phyloP scores from a whole-genome alignment of 331 rosid genomes.

The Acacia concinna region DNA sequence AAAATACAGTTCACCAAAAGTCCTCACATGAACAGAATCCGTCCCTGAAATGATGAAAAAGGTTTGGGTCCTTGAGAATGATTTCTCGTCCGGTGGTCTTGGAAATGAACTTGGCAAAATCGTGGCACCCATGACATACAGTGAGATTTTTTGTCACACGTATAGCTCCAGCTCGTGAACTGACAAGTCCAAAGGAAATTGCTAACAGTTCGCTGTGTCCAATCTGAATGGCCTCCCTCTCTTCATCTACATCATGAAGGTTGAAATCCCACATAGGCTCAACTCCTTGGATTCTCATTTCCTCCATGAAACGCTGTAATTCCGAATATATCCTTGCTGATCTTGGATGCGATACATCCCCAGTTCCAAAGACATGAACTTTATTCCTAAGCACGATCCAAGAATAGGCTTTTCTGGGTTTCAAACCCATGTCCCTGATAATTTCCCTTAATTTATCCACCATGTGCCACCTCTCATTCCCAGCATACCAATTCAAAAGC shows the following conservation, averaged over 20 bases:
- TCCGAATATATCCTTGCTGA: slow-evolving; percentile 53
- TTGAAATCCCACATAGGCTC: slow-evolving; percentile 46
- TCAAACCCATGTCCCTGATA: slow-evolving; percentile 63
- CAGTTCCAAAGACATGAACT: slow-evolving; percentile 73
- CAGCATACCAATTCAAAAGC: slow-evolving; percentile 65
- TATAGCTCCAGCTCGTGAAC: slow-evolving; percentile 49
- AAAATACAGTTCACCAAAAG: slow-evolving; percentile 42
- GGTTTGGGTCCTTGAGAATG: slow-evolving; percentile 61
- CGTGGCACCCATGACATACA: slow-evolving; percentile 60
- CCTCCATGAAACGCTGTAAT: slow-evolving; percentile 52
- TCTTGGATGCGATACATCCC: slow-evolving; percentile 70
- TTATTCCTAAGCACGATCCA: slow-evolving; percentile 64
- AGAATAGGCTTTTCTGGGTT: slow-evolving; percentile 53
- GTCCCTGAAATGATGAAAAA: slow-evolving; percentile 65
- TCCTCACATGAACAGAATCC: slow-evolving; percentile 59
- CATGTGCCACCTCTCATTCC: slow-evolving; percentile 43
- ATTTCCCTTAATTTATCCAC: slow-evolving; percentile 41
- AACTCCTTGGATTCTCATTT: slow-evolving; percentile 50
- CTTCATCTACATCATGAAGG: slow-evolving; percentile 69
- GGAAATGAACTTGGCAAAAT: slow-evolving; percentile 55
- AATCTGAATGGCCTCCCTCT: slow-evolving; percentile 59
- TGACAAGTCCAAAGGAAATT: slow-evolving; percentile 65
- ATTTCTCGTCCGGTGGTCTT: slow-evolving; percentile 50
- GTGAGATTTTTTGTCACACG: slow-evolving; percentile 56
- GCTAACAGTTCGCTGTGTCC: slow-evolving; percentile 76